phyloP scores from a whole-genome alignment of 805 yeast genomes.

The Cyberlindnera misumaiensis region DNA sequence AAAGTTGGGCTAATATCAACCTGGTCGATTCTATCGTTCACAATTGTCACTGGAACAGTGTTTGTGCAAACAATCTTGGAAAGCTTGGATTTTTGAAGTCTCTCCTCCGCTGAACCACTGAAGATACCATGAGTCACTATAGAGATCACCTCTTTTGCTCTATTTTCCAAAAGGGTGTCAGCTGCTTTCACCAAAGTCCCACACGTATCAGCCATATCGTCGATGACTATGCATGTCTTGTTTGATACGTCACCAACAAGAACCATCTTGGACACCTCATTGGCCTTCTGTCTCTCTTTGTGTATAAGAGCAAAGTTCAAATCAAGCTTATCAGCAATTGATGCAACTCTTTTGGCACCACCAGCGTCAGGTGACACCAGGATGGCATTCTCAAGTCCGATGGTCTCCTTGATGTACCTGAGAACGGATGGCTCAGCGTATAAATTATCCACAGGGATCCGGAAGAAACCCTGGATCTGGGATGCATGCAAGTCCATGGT shows the following conservation, averaged over 20 bases:
- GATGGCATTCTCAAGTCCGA: constrained; percentile 52
- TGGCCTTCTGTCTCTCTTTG: constrained; percentile 91
- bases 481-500: constrained; percentile 97
- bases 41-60: constrained; percentile 77
- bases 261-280: constrained; percentile 92
- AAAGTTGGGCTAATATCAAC: constrained; percentile 81
- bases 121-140: constrained; percentile 95
- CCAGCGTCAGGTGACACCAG: constrained; percentile 98
- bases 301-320: constrained; percentile 92
- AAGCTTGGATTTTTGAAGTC: constrained; percentile 60
- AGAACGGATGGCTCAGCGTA: constrained; percentile 93
- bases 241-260: constrained; percentile 89
- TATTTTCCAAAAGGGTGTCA: constrained; percentile 70
- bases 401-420: constrained; percentile 65
- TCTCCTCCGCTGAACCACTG: constrained; percentile 75
- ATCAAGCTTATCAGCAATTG: constrained; percentile 86
- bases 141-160: constrained; percentile 83
- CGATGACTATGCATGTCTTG: constrained; percentile 80
- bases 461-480: constrained; percentile 95
- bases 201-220: constrained; percentile 98
- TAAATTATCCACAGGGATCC: constrained; percentile 90
- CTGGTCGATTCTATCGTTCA: constrained; percentile 56
- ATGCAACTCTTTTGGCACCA: constrained; percentile 96
- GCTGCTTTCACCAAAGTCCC: constrained; percentile 96
- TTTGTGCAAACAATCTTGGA: constrained; percentile 83